Evolutionary conservation across 371 early-diverging fungal species (phyloP).

Genomic region (Batrachochytrium dendrobatidis): DNA sequence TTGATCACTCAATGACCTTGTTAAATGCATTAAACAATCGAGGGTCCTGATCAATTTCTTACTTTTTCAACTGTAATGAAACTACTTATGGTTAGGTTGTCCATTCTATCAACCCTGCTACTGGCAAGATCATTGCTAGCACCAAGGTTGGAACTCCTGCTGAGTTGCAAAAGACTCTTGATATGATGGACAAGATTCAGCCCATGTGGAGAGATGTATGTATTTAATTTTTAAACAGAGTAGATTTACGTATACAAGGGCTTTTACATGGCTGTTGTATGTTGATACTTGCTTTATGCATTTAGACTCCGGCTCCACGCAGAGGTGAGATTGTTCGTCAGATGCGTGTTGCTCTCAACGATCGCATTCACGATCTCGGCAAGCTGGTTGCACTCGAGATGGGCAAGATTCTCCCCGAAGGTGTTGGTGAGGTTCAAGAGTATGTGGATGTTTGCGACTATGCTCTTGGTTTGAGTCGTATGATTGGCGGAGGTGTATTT

Average conservation of each 20-base stretch:
- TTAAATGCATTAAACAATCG: neutral
- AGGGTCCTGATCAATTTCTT: neutral
- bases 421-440: slow-evolving; percentile 96
- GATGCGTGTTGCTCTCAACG: slow-evolving; percentile 79
- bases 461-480: slow-evolving; percentile 85
- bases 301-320: slow-evolving; percentile 82
- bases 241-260: no score
- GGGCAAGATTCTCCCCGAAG: slow-evolving; percentile 93
- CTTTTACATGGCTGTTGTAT: neutral
- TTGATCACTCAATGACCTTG: neutral
- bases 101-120: slow-evolving; percentile 77
- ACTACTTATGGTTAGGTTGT: no score
- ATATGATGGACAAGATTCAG: slow-evolving; percentile 20
- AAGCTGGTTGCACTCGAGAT: slow-evolving; percentile 85
- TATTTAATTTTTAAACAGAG: neutral
- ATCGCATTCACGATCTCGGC: slow-evolving; percentile 72
- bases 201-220: slow-evolving; percentile 36
- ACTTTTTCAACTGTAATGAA: no score
- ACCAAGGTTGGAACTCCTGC: slow-evolving; percentile 59
- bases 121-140: slow-evolving; percentile 76
- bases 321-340: slow-evolving; percentile 90
- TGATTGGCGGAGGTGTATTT: slow-evolving; percentile 78
- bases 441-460: slow-evolving; percentile 93
- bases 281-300: neutral
- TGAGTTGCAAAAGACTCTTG: slow-evolving; percentile 21